A percentile compares a stretch with the other conserved stretches of the same genome.
Conservation (phyloP, 257 asterid genomes). For the Verbena officinalis region DNA sequence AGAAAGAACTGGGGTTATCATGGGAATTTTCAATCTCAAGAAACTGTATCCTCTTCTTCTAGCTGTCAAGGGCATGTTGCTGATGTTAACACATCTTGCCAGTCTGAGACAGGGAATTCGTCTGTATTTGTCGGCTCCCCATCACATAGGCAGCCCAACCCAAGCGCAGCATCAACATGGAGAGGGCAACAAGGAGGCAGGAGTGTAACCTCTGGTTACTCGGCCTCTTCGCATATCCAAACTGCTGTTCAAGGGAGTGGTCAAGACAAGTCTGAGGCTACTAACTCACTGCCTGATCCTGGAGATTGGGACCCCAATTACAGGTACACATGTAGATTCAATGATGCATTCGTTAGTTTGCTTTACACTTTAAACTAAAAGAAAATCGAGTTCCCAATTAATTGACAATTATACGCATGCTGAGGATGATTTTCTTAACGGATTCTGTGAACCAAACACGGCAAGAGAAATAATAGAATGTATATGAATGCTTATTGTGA, state of each 20-base stretch:
- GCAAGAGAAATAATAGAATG: too few relatives aligned
- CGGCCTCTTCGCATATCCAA: slow-evolving; percentile 57
- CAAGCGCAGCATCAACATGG: slow-evolving; percentile 51
- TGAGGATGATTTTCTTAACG: too few relatives aligned
- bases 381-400: too few relatives aligned
- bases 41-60: slow-evolving; percentile 55
- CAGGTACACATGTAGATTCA: slow-evolving; percentile 51
- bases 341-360: slow-evolving; percentile 14
- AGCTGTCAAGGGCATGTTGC: slow-evolving; percentile 64
- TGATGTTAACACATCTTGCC: slow-evolving; percentile 52
- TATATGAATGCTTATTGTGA: too few relatives aligned
- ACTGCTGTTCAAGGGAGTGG: slow-evolving; percentile 59
- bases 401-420: too few relatives aligned
- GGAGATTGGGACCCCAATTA: slow-evolving; percentile 99
- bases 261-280: slow-evolving; percentile 64
- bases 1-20: slow-evolving; percentile 71
- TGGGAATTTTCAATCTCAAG: slow-evolving; percentile 72
- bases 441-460: too few relatives aligned
- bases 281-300: slow-evolving; percentile 89
- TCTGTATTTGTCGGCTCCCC: slow-evolving; percentile 55
- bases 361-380: too few relatives aligned
- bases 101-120: slow-evolving; percentile 64
- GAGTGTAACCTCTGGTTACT: slow-evolving; percentile 52
- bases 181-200: slow-evolving; percentile 74
- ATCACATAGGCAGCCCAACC: slow-evolving; percentile 58